Evolutionary conservation across 1,284 basidiomycete species (phyloP).

Genomic region (Sparassis latifolia): DNA sequence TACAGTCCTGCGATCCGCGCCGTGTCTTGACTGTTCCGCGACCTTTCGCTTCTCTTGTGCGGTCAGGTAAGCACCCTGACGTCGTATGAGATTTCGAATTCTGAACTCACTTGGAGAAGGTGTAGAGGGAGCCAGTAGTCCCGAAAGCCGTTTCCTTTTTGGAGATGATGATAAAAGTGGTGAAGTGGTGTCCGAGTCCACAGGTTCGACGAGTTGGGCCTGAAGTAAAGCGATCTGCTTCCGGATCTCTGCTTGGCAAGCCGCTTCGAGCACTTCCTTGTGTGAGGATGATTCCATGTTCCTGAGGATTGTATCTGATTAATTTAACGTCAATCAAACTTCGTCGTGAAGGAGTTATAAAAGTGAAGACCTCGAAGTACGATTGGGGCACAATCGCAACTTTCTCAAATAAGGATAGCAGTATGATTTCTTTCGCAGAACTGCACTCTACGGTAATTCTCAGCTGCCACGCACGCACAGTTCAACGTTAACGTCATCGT

Average conservation of each 20-base stretch:
- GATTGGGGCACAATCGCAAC: no score
- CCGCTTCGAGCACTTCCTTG: constrained; percentile 5
- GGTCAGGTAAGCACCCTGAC: background rate
- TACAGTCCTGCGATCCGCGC: background rate
- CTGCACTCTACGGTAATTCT: no score
- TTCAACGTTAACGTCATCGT: no score
- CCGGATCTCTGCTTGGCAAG: constrained; percentile 32
- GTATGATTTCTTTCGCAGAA: no score
- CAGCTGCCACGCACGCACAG: no score
- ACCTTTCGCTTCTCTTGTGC: constrained; percentile 37
- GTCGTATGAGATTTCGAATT: background rate
- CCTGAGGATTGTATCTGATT: no score
- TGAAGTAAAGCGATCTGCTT: constrained; percentile 36
- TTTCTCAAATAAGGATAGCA: no score
- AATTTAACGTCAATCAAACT: no score
- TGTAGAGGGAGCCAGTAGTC: constrained; percentile 53
- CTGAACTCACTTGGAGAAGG: constrained; percentile 61
- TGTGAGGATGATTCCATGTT: constrained; percentile 7
- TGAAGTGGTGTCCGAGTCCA: constrained; percentile 9
- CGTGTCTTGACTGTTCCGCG: constrained; percentile 3
- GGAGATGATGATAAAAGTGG: constrained; percentile 30
- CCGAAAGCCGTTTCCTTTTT: constrained; percentile 41
- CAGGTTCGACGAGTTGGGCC: constrained; percentile 32
- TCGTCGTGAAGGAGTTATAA: no score
- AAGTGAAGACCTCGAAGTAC: no score